Base-by-base conservation (phyloP, 2,329 filamentous ascomycete genomes). In the Fusarium agapanthi region DNA sequence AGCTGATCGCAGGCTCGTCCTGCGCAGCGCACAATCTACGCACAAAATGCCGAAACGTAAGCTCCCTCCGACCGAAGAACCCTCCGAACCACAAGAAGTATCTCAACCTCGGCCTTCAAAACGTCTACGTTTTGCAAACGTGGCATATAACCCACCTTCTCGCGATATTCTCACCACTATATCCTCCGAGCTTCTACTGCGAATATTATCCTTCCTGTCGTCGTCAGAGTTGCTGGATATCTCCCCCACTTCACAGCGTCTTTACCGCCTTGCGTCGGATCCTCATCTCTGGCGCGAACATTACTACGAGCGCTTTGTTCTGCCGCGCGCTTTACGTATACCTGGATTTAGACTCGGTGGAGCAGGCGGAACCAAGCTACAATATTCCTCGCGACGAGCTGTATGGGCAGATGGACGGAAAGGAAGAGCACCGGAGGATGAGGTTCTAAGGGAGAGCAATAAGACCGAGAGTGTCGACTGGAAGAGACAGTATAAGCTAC, bases 271-370 rank as follows among this genome's bases (percentile, higher is more conserved):
- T 24, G 88, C 93, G 13, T 87, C 88, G 61, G 96, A 98, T 81
- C 92, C 92, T 2, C 94, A 98, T 79, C 84, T 98, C 63, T 99
- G 96, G 96, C 96, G 95, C 80, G 88, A 88, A 20, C 89, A 94
- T 55, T 99, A 97, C 83, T 97, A 97, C 82, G 87, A 90, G 32
- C 91, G 92, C 70, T 98, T 97, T 81, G 93, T 98, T 35, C 88
- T 93, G 40, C 95, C 94, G 43, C 90, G 95, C 77, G 93, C 92
- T 40, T 88, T 92, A 74, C 90, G 92, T 65, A 90, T 95, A 62
- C 92, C 93, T 1, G 92, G 92, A 28, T 88, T 92, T 61, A 82
- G 85, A 37, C 76, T 83, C 32, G 81, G 83, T 4, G 74, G 61
- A 10, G 58, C 65, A 30, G 66, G 65, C 15, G 72, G 74, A 7